phyloP scores from a whole-genome alignment of 768 basidiomycete species.

The Leccinellum albellum region DNA sequence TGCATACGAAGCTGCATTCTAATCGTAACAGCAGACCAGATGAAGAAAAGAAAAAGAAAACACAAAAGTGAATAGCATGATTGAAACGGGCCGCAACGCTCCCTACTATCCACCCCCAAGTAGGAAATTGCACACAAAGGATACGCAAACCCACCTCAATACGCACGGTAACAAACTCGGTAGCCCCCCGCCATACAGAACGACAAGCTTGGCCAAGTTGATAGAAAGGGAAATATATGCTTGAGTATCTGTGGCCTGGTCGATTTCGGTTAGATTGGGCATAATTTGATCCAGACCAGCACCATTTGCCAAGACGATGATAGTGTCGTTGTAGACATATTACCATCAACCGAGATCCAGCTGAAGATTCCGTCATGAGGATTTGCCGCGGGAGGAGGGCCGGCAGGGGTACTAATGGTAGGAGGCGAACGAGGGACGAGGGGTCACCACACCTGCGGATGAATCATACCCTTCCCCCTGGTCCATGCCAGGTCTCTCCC shows the following conservation, averaged over 20 bases:
- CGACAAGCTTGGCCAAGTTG: conserved; percentile 92
- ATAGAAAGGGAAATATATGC: conserved; percentile 86
- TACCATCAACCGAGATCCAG: conserved; percentile 94
- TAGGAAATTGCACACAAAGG: conserved; percentile 3
- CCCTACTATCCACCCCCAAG: neutral
- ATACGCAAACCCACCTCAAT: conserved; percentile 62
- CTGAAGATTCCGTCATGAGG: conserved; percentile 95
- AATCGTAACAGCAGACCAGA: conserved; percentile 10
- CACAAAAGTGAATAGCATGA: neutral
- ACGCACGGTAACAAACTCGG: conserved; percentile 91
- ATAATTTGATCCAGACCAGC: conserved; percentile 51
- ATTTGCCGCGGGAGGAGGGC: conserved; percentile 31
- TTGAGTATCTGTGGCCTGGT: conserved; percentile 56
- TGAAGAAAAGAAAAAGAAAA: neutral
- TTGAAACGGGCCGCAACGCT: neutral
- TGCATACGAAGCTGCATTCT: conserved; percentile 78
- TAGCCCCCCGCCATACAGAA: conserved; percentile 97
- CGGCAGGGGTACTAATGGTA: neutral
- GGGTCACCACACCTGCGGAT: conserved; percentile 88
- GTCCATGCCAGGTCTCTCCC: conserved; percentile 89
- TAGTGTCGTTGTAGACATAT: conserved; percentile 99
- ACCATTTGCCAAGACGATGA: conserved; percentile 87
- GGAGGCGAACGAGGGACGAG: conserved; percentile 21
- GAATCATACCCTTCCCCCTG: conserved; percentile 99
- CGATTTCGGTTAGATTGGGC: conserved; percentile 54